Evolutionary conservation across 148 eudicot genomes (phyloP), one percentile per base, ranked within the genome.

Genomic region (Rhododendron griersonianum): DNA sequence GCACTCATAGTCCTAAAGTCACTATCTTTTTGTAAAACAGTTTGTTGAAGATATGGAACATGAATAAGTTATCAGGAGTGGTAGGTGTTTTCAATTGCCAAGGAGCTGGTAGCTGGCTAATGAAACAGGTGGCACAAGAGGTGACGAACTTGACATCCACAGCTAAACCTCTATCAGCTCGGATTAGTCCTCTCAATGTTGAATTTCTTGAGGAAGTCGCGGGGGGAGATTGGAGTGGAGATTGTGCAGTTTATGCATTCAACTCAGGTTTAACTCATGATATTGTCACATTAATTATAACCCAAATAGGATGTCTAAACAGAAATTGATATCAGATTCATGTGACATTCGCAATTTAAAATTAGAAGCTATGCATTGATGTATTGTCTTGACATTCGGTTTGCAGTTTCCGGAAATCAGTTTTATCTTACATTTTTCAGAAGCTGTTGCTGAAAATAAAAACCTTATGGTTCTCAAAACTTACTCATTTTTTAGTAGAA

Each of bases 221-320:
- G 23, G 88, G 86, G 41, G 91, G 86, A 79, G 71, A 84, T 30
- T 91, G 91, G 92, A 86, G 59, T 10, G 94, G 90, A 76, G 91
- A 92, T 18, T 92, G 89, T 86, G 93, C 92, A 78, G 71, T 90
- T 6, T 93, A 89, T 88, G 88, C 88, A 37, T 93, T 90, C 85
- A 81, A 91, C 71, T 86, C 93, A 48, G 94, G 94, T 92, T 41
- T 16, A 85, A 80, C 65, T 79, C 19, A 48, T 82, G 37, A 67
- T 50, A 82, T 61, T 35, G 37, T 82, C 45, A 5, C 28, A 23
- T 13, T 21, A 63, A 44, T 30, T 47, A 47, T 47, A 47, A 47
- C 50, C 1, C 50, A 9, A 41, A 41, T 37, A 33, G 37, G 23
- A n/a, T 57, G 50, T 33, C 30, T 28, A 51, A 80, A 23, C 30